Conservation (phyloP, 2,329 filamentous ascomycete genomes). For the Seiridium unicorne region DNA sequence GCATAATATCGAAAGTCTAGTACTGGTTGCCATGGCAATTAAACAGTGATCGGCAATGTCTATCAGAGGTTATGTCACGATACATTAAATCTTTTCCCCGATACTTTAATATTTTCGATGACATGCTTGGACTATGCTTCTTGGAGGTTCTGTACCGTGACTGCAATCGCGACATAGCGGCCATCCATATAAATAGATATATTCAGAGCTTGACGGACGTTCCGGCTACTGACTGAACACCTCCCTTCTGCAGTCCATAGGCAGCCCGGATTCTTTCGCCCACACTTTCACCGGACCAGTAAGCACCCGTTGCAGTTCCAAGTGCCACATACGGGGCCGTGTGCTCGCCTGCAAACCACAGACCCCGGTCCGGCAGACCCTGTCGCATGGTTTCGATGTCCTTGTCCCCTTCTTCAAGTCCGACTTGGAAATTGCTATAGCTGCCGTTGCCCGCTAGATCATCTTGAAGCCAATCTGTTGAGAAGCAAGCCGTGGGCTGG, state of each 20-base stretch:
- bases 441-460: constrained; percentile 77
- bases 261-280: constrained; percentile 8
- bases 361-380: constrained; percentile 61
- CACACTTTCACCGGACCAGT: constrained; percentile 52
- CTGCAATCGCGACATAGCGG: too few species aligned
- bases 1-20: too few species aligned
- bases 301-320: constrained; percentile 87
- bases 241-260: constrained; percentile 8
- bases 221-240: too few species aligned
- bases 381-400: constrained; percentile 67
- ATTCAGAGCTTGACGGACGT: not conserved
- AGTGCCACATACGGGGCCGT: constrained; percentile 86
- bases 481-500: constrained; percentile 59
- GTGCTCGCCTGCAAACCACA: constrained; percentile 91
- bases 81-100: too few species aligned
- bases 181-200: too few species aligned
- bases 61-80: too few species aligned
- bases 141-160: too few species aligned
- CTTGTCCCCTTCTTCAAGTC: constrained; percentile 65
- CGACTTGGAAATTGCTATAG: constrained; percentile 83
- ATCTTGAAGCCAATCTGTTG: constrained; percentile 78
- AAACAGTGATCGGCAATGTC: too few species aligned
- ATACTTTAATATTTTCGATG: too few species aligned
- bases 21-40: too few species aligned
- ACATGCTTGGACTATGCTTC: too few species aligned